These are phyloP conservation scores for Penicillium egyptiacum DNA, from an alignment of 495 filamentous ascomycete genomes.

Conservation along the genomic window DNA sequence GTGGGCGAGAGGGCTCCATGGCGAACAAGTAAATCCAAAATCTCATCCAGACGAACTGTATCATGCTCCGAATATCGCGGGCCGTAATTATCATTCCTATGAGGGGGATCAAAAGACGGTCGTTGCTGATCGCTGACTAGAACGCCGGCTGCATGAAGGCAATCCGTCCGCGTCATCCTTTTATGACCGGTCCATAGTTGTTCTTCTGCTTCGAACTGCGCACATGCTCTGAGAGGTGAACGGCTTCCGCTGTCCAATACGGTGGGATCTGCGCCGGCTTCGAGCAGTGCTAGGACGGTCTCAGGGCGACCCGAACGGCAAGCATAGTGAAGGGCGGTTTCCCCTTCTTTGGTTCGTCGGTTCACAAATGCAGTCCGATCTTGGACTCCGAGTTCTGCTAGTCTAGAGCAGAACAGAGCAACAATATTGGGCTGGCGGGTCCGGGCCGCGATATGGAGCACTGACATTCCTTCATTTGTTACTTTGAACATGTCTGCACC, in stretches of 20 bases:
- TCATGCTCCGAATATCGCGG: no score
- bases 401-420: constrained; percentile 12
- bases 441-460: constrained; percentile 23
- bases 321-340: constrained; percentile 23
- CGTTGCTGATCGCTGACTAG: no score
- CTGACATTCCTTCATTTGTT: constrained; percentile 22
- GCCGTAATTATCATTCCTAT: no score
- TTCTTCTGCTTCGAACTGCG: constrained; percentile 8
- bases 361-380: constrained; percentile 15
- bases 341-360: constrained; percentile 12
- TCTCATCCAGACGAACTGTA: constrained; percentile 8
- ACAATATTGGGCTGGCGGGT: constrained; percentile 18
- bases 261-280: constrained; percentile 18
- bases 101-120: no score
- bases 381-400: constrained; percentile 2
- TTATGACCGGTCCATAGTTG: background rate
- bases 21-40: constrained; percentile 5
- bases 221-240: constrained; percentile 12
- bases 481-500: constrained; percentile 15
- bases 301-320: constrained; percentile 23
- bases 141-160: no score
- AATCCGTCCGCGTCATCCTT: no score
- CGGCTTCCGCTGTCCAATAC: constrained; percentile 6
- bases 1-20: background rate
- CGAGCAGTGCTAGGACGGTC: constrained; percentile 17